These are phyloP conservation scores for Xylariaceae sp. DNA, from an alignment of 2,329 filamentous ascomycete species.

Conservation along the genomic window DNA sequence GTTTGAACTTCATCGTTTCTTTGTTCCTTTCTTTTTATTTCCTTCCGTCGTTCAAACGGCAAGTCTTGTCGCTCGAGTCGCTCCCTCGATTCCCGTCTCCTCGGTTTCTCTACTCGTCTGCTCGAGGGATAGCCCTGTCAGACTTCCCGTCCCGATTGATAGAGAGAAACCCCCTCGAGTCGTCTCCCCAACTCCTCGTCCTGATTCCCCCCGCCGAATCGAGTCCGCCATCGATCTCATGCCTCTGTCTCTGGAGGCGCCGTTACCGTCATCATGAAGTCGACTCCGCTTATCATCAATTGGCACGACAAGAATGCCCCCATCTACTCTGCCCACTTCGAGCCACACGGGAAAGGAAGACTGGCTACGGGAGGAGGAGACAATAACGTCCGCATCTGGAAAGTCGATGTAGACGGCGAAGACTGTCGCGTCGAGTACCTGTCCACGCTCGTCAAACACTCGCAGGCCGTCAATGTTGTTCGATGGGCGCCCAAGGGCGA, in stretches of 20 bases:
- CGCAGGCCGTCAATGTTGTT: slow-evolving; percentile 96
- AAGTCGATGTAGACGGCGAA: slow-evolving; percentile 75
- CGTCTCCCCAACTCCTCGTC: not conserved
- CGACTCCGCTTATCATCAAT: slow-evolving; percentile 90
- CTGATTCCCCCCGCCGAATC: slow-evolving; percentile 2
- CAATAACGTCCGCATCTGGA: slow-evolving; percentile 94
- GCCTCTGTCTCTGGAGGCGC: slow-evolving; percentile 22
- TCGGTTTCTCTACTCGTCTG: not conserved
- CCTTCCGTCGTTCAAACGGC: not conserved
- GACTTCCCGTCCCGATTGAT: not conserved
- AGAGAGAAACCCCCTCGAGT: not conserved
- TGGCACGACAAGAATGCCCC: slow-evolving; percentile 98
- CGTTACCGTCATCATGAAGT: slow-evolving; percentile 70
- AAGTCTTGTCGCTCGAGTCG: not conserved
- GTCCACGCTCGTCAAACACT: slow-evolving; percentile 86
- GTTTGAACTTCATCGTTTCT: not conserved
- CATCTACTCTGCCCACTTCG: slow-evolving; percentile 96
- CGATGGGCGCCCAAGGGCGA: slow-evolving; percentile 93
- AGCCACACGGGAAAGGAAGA: slow-evolving; percentile 83
- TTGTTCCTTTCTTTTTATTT: not conserved
- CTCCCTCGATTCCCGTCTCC: no score
- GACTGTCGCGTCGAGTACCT: slow-evolving; percentile 88
- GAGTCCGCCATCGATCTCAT: slow-evolving; percentile 10
- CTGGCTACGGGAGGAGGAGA: slow-evolving; percentile 93
- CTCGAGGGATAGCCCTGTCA: not conserved